Evolutionary conservation across 2,329 filamentous ascomycete genomes (phyloP), one percentile per base, ranked within the genome.

Genomic region (Lachnellula arida): DNA sequence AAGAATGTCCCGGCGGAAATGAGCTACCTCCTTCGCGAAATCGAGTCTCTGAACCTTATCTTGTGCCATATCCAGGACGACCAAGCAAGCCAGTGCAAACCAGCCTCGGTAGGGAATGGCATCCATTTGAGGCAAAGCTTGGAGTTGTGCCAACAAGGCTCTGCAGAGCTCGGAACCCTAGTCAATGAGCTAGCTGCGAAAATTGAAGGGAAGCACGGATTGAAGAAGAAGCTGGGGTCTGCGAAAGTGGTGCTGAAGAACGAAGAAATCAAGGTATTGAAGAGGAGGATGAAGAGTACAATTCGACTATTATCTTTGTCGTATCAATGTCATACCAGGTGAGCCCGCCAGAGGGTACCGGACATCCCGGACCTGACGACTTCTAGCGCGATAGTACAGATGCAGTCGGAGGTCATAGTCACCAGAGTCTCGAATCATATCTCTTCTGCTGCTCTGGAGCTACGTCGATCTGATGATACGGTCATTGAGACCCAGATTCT

Each of bases 1-100:
- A 56, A 61, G 39, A 54, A 61, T 32, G 59, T 54, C 3, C 59
- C 59, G 12, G 47, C 50, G 5, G 59, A 61, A 11, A 54, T 59
- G 4, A 37, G 32, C 7, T 19, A 53, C 32, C 43, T 59, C 3
- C 43, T 61, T 17, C 42, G 51, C 7, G 53, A 59, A 39, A 53
- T 59, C 15, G 54, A 61, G 17, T 53, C 46, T 3, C 22, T 59
- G n/a, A 51, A 51, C 23, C 6, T 37, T 6, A 40, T 58, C 6
- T 39, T 60, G 12, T 46, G 43, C 12, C 46, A 49, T 12, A 28
- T 56, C 3, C 49, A 49, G 15, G 34, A 51, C 17, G 28, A 50
- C 35, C 42, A 40, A 9, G 35, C 12, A 40, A 12, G 12, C 6
- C 22, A 14, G 39, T 35, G n/a, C 14, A 11, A 28, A 9, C 5